These are phyloP conservation scores for Beauveria scarabaeidicola DNA, from an alignment of 2,329 filamentous ascomycete genomes.

Conservation along the genomic window DNA sequence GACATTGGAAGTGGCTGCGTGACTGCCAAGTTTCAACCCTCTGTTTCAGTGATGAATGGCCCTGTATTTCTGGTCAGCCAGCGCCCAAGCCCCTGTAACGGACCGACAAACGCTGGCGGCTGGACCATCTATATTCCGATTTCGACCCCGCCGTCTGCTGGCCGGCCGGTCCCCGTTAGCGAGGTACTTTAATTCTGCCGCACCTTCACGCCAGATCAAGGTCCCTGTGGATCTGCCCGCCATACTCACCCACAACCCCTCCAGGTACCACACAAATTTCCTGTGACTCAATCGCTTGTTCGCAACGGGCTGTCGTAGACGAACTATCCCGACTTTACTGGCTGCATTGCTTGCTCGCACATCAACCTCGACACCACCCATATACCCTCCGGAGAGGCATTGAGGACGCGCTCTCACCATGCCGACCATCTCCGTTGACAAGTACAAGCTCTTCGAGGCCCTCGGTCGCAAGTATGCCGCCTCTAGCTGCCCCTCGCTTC, in stretches of 20 bases:
- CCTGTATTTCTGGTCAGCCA: neutral
- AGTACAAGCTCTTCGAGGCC: conserved; percentile 89
- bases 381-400: conserved; percentile 14
- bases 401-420: conserved; percentile 41
- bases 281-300: conserved; percentile 29
- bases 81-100: neutral
- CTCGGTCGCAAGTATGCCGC: conserved; percentile 69
- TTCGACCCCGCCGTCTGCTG: conserved; percentile 1
- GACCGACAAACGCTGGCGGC: neutral
- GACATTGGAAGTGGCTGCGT: neutral
- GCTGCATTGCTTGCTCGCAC: neutral
- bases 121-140: conserved; percentile 10
- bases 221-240: conserved; percentile 8
- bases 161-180: conserved; percentile 8
- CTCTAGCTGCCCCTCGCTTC: conserved; percentile 13
- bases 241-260: conserved; percentile 1
- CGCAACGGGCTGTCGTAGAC: neutral
- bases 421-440: conserved; percentile 96
- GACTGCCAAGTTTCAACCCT: neutral
- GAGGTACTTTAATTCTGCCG: conserved; percentile 11
- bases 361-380: neutral
- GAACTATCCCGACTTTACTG: conserved; percentile 1
- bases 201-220: neutral
- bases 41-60: neutral
- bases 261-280: conserved; percentile 25